These are phyloP conservation scores for Adenanthera pavonina DNA, from an alignment of 306 rosid genomes.

Conservation along the genomic window DNA sequence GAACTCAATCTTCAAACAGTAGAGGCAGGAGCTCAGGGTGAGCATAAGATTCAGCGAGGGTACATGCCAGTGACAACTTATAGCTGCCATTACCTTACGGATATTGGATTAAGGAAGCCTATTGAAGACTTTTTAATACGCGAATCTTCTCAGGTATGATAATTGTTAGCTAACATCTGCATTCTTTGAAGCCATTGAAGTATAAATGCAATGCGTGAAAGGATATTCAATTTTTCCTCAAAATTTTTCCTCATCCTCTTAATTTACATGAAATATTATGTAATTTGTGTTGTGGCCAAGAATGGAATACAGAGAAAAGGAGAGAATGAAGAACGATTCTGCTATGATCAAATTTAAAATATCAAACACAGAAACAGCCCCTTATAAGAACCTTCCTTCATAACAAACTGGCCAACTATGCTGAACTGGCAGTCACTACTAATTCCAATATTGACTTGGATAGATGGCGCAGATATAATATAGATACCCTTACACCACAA, in stretches of 20 bases:
- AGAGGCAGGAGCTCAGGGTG: conserved; percentile 99
- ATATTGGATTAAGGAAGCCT: conserved; percentile 68
- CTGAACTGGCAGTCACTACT: background rate
- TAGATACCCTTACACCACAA: background rate
- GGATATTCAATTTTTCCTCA: conserved; percentile 19
- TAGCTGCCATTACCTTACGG: conserved; percentile 81
- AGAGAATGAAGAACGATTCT: background rate
- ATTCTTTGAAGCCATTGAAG: conserved; percentile 16
- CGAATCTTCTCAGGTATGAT: conserved; percentile 82
- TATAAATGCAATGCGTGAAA: background rate
- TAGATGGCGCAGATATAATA: background rate
- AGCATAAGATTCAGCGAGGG: conserved; percentile 96
- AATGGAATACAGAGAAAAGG: background rate
- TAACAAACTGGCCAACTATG: background rate
- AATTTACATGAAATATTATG: background rate
- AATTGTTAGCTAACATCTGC: background rate
- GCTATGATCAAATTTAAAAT: background rate
- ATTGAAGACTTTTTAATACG: conserved; percentile 75
- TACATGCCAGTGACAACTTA: conserved; percentile 88
- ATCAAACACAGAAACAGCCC: background rate
- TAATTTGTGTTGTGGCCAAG: background rate
- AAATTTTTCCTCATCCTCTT: background rate
- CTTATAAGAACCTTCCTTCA: background rate
- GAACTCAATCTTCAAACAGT: conserved; percentile 82
- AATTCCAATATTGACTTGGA: background rate